A percentile compares a stretch with the other conserved stretches of the same genome.
These are phyloP conservation scores for Alternaria sp. DNA, from an alignment of 2,329 filamentous ascomycete species.

Conservation along the genomic window DNA sequence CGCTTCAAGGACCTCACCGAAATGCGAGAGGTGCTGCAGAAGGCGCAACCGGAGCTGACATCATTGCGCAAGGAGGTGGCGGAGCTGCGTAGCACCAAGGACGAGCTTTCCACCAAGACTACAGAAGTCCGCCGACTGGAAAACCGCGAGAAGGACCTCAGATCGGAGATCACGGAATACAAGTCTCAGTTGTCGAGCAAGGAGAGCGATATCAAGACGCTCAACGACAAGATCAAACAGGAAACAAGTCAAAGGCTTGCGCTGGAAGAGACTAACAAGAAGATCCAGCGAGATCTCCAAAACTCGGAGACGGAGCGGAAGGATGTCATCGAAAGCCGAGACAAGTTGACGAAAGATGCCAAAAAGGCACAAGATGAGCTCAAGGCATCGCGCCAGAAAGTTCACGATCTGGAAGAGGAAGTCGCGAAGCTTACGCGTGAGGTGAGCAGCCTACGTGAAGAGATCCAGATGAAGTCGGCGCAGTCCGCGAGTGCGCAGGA, in stretches of 20 bases:
- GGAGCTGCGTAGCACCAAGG: constrained; percentile 74
- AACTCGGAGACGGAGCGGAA: constrained; percentile 79
- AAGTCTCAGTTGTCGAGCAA: constrained; percentile 75
- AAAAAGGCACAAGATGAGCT: constrained; percentile 75
- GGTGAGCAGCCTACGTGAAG: constrained; percentile 72
- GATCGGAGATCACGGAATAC: constrained; percentile 72
- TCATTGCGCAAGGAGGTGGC: constrained; percentile 78
- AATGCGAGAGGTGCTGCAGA: constrained; percentile 78
- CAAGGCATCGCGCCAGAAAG: constrained; percentile 58
- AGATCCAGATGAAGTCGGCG: constrained; percentile 81
- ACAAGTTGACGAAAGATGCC: constrained; percentile 75
- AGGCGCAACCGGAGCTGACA: constrained; percentile 85
- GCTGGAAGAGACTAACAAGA: constrained; percentile 79
- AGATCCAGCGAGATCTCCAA: constrained; percentile 77
- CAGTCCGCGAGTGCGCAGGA: constrained; percentile 87
- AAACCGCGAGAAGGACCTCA: constrained; percentile 80
- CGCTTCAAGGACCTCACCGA: constrained; percentile 89
- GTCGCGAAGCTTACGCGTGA: constrained; percentile 72
- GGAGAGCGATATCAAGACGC: constrained; percentile 75
- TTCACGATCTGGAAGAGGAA: constrained; percentile 79
- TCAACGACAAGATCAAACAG: constrained; percentile 79
- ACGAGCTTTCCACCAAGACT: constrained; percentile 70
- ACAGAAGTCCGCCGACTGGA: constrained; percentile 78
- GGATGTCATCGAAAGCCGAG: constrained; percentile 74
- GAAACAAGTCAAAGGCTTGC: constrained; percentile 75